Evolutionary conservation across 768 basidiomycete genomes (phyloP).

Genomic region (Mycena chlorophos): DNA sequence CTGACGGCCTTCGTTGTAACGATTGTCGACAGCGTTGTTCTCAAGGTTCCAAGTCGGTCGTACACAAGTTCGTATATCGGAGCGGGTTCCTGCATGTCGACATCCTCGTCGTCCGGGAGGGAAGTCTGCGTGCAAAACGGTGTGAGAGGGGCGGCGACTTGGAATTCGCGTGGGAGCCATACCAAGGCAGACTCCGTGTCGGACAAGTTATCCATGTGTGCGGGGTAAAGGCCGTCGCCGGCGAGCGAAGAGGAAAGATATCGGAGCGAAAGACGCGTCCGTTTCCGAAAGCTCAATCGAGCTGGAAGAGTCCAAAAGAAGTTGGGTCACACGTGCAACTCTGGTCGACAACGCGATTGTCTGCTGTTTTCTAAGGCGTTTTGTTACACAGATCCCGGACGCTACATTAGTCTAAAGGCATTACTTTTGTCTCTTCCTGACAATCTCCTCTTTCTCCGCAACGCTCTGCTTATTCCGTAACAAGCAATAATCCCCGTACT

Average conservation of each 20-base stretch:
- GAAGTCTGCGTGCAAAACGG: not conserved
- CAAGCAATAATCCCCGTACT: slow-evolving; percentile 90
- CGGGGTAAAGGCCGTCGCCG: not conserved
- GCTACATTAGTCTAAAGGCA: not conserved
- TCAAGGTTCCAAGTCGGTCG: not conserved
- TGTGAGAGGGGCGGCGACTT: not conserved
- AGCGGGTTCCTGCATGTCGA: not conserved
- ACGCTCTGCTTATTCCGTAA: slow-evolving; percentile 60
- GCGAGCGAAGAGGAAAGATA: not conserved
- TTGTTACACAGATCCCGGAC: too few relatives aligned
- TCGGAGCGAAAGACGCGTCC: not conserved
- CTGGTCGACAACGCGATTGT: too few relatives aligned
- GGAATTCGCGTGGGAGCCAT: not conserved
- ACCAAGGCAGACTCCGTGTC: not conserved
- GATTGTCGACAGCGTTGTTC: not conserved
- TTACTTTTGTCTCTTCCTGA: slow-evolving; percentile 10
- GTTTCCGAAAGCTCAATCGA: too few relatives aligned
- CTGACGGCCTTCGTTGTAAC: not conserved
- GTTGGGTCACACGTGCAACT: too few relatives aligned
- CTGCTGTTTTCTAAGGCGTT: too few relatives aligned
- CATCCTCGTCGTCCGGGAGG: not conserved
- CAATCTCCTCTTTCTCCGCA: slow-evolving; percentile 32
- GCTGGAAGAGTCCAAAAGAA: too few relatives aligned
- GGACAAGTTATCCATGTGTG: not conserved
- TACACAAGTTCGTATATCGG: not conserved